Evolutionary conservation across 2,329 filamentous ascomycete genomes (phyloP).

Genomic region (Fusarium sp.): DNA sequence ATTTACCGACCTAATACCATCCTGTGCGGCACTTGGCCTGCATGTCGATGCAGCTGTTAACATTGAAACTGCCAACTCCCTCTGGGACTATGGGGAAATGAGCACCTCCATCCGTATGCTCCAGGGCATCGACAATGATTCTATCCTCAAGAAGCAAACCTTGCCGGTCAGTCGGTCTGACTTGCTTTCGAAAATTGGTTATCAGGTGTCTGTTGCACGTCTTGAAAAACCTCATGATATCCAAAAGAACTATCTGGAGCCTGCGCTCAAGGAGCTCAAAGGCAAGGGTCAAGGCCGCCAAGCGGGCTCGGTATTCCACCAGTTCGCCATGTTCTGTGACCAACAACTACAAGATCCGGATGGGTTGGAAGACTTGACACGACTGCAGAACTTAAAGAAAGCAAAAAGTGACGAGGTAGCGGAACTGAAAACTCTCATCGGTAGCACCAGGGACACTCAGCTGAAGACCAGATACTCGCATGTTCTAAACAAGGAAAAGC

Average conservation of each 20-base stretch:
- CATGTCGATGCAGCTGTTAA: conserved; percentile 80
- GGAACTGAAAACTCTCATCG: conserved; percentile 73
- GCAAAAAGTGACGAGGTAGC: conserved; percentile 84
- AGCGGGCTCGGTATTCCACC: conserved; percentile 89
- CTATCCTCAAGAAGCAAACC: conserved; percentile 73
- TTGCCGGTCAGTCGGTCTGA: conserved; percentile 80
- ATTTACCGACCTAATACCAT: conserved; percentile 78
- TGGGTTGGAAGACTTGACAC: conserved; percentile 82
- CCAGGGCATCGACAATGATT: conserved; percentile 72
- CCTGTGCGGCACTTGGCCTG: conserved; percentile 77
- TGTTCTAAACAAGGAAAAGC: conserved; percentile 77
- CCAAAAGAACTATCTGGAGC: conserved; percentile 84
- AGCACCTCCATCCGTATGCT: conserved; percentile 89
- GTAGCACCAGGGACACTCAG: conserved; percentile 62
- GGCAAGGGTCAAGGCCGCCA: conserved; percentile 74
- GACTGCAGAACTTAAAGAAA: conserved; percentile 81
- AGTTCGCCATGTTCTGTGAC: conserved; percentile 96
- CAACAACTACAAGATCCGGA: conserved; percentile 90
- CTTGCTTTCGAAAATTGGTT: conserved; percentile 85
- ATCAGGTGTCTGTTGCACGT: conserved; percentile 88
- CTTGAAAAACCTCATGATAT: conserved; percentile 93
- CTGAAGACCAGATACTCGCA: conserved; percentile 67
- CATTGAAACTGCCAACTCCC: conserved; percentile 85
- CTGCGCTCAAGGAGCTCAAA: conserved; percentile 84
- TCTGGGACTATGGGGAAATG: conserved; percentile 96